Evolutionary conservation across 345 rosid genomes (phyloP), one percentile per base, ranked within the genome.

Genomic region (Populus euphratica): DNA sequence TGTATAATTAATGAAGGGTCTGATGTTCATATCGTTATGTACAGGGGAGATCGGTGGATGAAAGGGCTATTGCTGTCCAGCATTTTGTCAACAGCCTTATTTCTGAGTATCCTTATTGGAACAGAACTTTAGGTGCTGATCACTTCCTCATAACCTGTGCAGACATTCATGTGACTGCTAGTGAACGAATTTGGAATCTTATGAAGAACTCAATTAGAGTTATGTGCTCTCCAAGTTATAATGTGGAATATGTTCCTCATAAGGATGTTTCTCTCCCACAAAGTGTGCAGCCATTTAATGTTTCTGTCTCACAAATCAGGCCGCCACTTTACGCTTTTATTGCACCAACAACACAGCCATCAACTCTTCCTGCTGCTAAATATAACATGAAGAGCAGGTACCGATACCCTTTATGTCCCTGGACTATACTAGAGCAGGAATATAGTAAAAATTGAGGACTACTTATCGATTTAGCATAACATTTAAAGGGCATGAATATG

Each of bases 191-290:
- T 25, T 18, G 64, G 23, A 36, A 18, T 43, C 78, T 79, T 31
- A 33, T 79, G 29, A 76, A 79, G 71, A 82, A 79, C 65, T 65
- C 80, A 16, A 82, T 82, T 79, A 65, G 80, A 0, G 43, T 79
- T 1, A 61, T 68, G n/a, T 83, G 85, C 13, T 72, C 82, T 4
- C 56, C 80, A 0, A 52, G 73, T 76, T 79, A 79, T 64, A 64
- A 75, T 41, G 17, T 4, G 1, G 54, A 59, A 10, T 75, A 64
- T 67, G 64, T 71, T 70, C 86, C 83, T 29, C 79, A 66, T 70
- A 83, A 77, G 70, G 83, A 77, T 66, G 79, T 77, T 14, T 21
- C 79, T 59, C 73, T 83, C 50, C 86, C 83, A 52, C 79, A 80
- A n/a, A 66, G 56, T 56, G 3, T 21, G 44, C 33, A 65, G 18